Evolutionary conservation across 129 eudicot genomes (phyloP).

Genomic region (Escallonia rubra): DNA sequence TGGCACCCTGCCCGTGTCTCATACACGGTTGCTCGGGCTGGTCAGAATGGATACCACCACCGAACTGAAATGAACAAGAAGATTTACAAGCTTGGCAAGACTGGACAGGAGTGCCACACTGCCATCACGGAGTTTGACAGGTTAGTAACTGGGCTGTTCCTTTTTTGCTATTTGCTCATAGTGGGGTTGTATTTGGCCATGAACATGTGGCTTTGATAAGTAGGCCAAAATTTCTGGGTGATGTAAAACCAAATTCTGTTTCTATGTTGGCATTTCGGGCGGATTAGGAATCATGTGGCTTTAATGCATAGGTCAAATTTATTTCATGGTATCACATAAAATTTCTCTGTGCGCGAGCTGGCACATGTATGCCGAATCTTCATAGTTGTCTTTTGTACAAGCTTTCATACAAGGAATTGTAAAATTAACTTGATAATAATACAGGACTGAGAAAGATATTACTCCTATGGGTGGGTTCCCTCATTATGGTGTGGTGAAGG

Average conservation of each 20-base stretch:
- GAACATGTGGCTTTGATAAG: too few relatives aligned
- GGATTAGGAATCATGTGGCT: too few relatives aligned
- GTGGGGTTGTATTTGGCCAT: too few relatives aligned
- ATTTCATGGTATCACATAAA: too few relatives aligned
- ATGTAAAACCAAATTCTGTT: too few relatives aligned
- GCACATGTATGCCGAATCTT: too few relatives aligned
- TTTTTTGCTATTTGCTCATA: too few relatives aligned
- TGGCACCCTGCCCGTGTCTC: slow-evolving; percentile 32
- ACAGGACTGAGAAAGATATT: slow-evolving; percentile 56
- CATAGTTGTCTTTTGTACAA: not conserved
- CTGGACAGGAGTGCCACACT: slow-evolving; percentile 31
- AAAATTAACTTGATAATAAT: not conserved
- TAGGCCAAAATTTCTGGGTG: too few relatives aligned
- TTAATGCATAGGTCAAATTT: too few relatives aligned
- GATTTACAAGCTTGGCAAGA: slow-evolving; percentile 42
- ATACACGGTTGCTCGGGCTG: slow-evolving; percentile 39
- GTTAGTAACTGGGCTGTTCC: slow-evolving; percentile 1
- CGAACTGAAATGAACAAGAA: slow-evolving; percentile 45
- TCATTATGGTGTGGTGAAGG: slow-evolving; percentile 54
- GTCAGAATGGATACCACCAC: slow-evolving; percentile 48
- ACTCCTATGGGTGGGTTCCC: slow-evolving; percentile 68
- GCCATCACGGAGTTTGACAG: slow-evolving; percentile 45
- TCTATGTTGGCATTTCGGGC: too few relatives aligned
- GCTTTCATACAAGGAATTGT: too few relatives aligned
- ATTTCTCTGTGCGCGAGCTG: too few relatives aligned